Evolutionary conservation across 805 yeast species (phyloP), one percentile per base, ranked within the genome.

Genomic region (Saccharomycopsis oosterbeekiorum): DNA sequence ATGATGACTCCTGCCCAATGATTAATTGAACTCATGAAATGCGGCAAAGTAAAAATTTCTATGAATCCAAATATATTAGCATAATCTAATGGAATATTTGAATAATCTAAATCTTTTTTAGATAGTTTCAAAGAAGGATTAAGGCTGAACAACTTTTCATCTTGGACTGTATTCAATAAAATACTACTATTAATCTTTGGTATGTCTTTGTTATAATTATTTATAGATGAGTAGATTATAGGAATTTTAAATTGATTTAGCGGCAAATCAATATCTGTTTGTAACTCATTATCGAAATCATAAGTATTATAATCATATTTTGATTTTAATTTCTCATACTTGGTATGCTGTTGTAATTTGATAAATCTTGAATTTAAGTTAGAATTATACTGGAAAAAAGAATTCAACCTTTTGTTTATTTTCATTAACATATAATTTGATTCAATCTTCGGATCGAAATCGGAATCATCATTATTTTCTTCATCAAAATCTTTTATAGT

Each of bases 1-100:
- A 94, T 94, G 47, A 92, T 90, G n/a, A 93, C 96, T 2, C 97
- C 94, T 1, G 97, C 89, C 99, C 99, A 93, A 73, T 92, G 91
- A 67, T 88, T 86, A 78, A 91, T 84, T 67, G 92, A 97, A 53
- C 85, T 82, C 2, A 89, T 83, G 66, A 86, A 82, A 56, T 78
- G 74, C 59, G 80, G 77, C 60, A 79, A 81, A 0, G 98, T 93
- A 70, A 89, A 93, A 71, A 88, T 85, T 72, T 93, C 99, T 43
- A 93, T 97, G 66, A 93, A 74, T 10, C 96, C 97, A 74, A 94
- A 93, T 34, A 93, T 74, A 70, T 93, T 90, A 36, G 85, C 74
- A 59, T 74, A 73, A 60, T 78, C 77, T 64, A 76, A 79, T 26
- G 82, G 81, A 34, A 76, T 73, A 55, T 76, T 70, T 1, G 79